Base-by-base conservation (phyloP, 2,329 filamentous ascomycete species). In the Botrytis hyacinthi region DNA sequence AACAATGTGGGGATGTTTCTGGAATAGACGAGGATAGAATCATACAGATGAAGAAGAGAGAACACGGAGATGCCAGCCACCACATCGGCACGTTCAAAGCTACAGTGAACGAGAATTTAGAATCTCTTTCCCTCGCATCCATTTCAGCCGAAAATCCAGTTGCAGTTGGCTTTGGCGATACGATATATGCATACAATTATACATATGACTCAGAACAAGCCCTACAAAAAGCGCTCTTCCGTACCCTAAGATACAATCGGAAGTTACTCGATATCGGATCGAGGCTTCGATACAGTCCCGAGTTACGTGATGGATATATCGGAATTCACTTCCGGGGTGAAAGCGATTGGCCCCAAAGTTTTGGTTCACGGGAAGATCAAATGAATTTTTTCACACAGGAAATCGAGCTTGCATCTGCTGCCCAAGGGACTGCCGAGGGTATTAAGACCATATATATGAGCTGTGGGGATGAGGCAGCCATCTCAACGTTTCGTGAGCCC, bases 301-400 rank as follows among this genome's bases (percentile, higher is more conserved):
- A 72, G 16, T 44, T 78, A 26, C 57, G 70, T 3, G 48, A 73
- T 44, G 76, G 76, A 4, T 79, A 72, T n/a, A 76, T 79, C 51
- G 77, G 74, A 22, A 67, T 78, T 18, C 77, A 79, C 75, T 63
- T 78, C 10, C 73, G 78, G 35, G 77, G 74, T n/a, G 76, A 78
- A 62, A 57, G 22, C 3, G 77, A 78, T 54, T 79, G 78, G 78
- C 76, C 77, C 2, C 37, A 16, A 14, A 14, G 20, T 46, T 78
- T 78, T 48, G 77, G 76, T 9, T 48, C 48, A 7, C 51, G 44
- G 3, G 70, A 72, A 22, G 48, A 75, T 26, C 77, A 79, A 22
- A 76, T 78, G 70, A 20, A 72, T 1, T 68, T 75, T 7, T 79
- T 77, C 44, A 63, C 26, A 1, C 32, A 75, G 40, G 75, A 77